phyloP scores from a whole-genome alignment of 345 rosid genomes.

The Eutrema heterophyllum region DNA sequence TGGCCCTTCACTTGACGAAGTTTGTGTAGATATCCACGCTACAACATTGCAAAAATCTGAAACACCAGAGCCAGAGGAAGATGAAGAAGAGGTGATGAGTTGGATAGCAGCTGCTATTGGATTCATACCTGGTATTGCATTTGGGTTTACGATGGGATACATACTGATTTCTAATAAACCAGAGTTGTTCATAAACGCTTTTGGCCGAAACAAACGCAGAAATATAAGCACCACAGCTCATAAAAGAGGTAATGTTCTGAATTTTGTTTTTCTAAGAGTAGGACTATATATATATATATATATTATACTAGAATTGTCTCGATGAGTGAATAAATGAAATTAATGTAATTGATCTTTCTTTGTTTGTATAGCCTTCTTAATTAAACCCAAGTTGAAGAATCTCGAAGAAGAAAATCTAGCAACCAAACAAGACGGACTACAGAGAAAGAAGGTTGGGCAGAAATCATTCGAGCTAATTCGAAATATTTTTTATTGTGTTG shows the following conservation, averaged over 20 bases:
- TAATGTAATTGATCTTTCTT: not conserved
- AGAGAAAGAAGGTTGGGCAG: not conserved
- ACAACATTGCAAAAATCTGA: not conserved
- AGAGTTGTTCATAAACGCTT: not conserved
- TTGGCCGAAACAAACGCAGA: not conserved
- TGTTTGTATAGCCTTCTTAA: not conserved
- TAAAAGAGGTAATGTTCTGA: not conserved
- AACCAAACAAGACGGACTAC: not conserved
- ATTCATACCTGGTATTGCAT: not conserved
- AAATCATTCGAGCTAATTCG: not conserved
- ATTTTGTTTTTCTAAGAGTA: not conserved
- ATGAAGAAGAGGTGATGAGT: not conserved
- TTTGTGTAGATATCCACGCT: not conserved
- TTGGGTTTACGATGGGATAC: not conserved
- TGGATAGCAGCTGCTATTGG: not conserved
- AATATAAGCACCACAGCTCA: not conserved
- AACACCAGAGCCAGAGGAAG: not conserved
- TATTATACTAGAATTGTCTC: not conserved
- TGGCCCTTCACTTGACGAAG: not conserved
- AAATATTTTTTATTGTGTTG: not conserved
- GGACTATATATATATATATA: too few species aligned
- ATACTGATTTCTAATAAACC: not conserved
- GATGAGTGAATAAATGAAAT: not conserved
- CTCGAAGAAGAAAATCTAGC: not conserved
- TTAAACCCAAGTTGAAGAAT: not conserved